Conservation (phyloP, 176 grass and related monocot genomes). For the Urochloa ruziziensis region DNA sequence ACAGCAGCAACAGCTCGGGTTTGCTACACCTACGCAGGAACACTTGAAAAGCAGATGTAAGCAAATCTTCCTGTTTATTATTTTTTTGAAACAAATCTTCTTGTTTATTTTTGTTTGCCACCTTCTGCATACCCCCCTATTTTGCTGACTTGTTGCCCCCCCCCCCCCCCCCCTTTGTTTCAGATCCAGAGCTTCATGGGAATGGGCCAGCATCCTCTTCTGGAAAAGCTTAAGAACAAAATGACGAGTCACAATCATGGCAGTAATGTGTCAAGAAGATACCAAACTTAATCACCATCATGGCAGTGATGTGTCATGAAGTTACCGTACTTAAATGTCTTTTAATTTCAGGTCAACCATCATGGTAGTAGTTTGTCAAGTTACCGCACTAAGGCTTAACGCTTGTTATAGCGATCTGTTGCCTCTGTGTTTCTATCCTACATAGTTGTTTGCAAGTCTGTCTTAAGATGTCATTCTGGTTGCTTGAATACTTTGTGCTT, state of each 20-base stretch:
- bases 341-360: neutral
- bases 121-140: neutral
- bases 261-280: conserved; percentile 21
- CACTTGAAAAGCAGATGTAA: conserved; percentile 32
- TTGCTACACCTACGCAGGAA: conserved; percentile 11
- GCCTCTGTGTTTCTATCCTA: neutral
- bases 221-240: neutral
- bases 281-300: neutral
- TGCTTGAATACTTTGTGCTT: conserved; percentile 2
- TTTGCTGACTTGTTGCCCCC: neutral
- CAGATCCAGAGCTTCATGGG: conserved; percentile 32
- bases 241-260: neutral
- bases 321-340: neutral
- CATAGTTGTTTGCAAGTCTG: neutral
- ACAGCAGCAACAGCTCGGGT: conserved; percentile 24
- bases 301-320: neutral
- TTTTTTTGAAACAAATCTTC: too few relatives aligned
- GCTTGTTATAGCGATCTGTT: neutral
- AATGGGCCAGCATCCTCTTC: conserved; percentile 36
- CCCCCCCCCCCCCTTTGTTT: too few relatives aligned
- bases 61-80: neutral
- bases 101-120: neutral
- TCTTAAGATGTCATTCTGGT: neutral
- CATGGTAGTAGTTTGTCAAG: conserved; percentile 3
- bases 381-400: neutral